phyloP scores from a whole-genome alignment of 164 flowering plant species.

The Piper betle region DNA sequence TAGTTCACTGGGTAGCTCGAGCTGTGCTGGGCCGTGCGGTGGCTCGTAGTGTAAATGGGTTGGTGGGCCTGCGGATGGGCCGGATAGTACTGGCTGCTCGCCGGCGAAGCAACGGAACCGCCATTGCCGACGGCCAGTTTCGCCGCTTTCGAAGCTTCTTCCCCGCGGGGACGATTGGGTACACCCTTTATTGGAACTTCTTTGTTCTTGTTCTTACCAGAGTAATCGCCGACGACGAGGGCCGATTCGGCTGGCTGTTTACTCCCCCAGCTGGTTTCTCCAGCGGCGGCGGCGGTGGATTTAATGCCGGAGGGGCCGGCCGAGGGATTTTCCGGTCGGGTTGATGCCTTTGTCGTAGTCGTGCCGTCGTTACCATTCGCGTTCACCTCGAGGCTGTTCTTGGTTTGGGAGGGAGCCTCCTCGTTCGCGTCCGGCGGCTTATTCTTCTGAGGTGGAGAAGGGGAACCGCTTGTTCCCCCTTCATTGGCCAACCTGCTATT shows the following conservation, averaged over 20 bases:
- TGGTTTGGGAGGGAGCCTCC: not conserved
- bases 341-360: not conserved
- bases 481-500: conserved; percentile 13
- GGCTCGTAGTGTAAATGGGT: conserved; percentile 27
- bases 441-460: not conserved
- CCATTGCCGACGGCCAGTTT: too few species aligned
- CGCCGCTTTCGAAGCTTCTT: too few species aligned
- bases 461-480: conserved; percentile 4
- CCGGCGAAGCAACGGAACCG: conserved; percentile 11
- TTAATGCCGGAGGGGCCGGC: not conserved
- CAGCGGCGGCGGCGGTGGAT: not conserved
- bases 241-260: too few species aligned
- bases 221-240: not conserved
- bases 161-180: not conserved
- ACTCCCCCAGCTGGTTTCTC: too few species aligned
- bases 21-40: conserved; percentile 28
- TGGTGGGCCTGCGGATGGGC: conserved; percentile 9
- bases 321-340: not conserved
- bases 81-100: too few species aligned
- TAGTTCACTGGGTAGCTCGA: conserved; percentile 8
- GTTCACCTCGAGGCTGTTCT: too few species aligned
- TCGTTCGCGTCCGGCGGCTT: conserved; percentile 1
- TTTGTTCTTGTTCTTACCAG: conserved; percentile 1
- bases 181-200: not conserved
- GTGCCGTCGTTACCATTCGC: too few species aligned